A percentile compares a stretch with the other conserved stretches of the same genome.
Conservation (phyloP, 345 rosid species). For the Stellera chamaejasme region DNA sequence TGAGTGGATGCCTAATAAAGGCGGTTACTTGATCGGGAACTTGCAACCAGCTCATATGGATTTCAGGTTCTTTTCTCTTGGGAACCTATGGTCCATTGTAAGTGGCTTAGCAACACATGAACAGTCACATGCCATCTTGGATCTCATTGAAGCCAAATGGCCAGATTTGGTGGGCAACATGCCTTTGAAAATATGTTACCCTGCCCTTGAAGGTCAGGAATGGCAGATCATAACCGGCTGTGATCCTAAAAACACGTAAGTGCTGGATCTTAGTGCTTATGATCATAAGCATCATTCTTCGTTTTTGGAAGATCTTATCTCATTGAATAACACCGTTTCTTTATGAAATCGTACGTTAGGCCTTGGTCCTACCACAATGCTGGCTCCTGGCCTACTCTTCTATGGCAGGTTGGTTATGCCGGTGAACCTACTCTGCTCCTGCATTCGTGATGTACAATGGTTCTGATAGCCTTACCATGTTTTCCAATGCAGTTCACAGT, state of each 20-base stretch:
- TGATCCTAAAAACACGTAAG: slow-evolving; percentile 90
- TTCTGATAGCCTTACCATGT: not conserved
- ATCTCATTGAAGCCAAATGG: slow-evolving; percentile 79
- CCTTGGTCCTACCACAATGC: slow-evolving; percentile 98
- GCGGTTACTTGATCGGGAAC: slow-evolving; percentile 75
- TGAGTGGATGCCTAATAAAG: slow-evolving; percentile 84
- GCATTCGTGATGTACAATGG: not conserved
- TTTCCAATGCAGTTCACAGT: slow-evolving; percentile 48
- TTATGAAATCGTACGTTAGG: slow-evolving; percentile 37
- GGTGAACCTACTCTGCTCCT: not conserved
- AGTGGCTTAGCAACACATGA: slow-evolving; percentile 46
- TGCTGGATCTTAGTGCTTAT: slow-evolving; percentile 6
- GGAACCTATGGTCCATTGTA: slow-evolving; percentile 73
- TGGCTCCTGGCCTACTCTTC: slow-evolving; percentile 96
- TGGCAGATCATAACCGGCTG: slow-evolving; percentile 91
- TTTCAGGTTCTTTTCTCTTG: slow-evolving; percentile 81
- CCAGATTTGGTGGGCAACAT: slow-evolving; percentile 68
- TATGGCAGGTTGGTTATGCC: slow-evolving; percentile 68
- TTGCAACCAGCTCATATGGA: slow-evolving; percentile 97
- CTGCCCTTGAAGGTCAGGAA: slow-evolving; percentile 77
- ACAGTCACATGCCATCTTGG: slow-evolving; percentile 58
- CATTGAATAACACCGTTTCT: not conserved
- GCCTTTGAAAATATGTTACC: slow-evolving; percentile 91
- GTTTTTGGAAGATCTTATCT: not conserved
- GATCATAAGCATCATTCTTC: slow-evolving; percentile 3